Base-by-base conservation (phyloP, 768 basidiomycete species). In the Mycena metata region DNA sequence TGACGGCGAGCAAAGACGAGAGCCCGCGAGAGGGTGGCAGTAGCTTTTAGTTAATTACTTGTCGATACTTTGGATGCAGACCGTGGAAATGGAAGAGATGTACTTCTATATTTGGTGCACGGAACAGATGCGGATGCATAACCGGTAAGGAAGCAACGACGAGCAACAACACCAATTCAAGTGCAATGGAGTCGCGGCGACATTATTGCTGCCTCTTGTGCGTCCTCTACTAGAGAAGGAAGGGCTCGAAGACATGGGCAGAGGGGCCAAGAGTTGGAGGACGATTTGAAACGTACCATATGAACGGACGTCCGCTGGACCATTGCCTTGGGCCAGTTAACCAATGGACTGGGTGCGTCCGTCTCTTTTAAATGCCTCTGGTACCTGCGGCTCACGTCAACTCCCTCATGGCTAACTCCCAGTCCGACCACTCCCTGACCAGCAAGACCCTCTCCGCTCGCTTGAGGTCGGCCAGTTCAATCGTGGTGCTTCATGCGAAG, bases 401-500 rank as follows among this genome's bases (percentile, higher is more conserved):
- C 54, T 55, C 55, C 63, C 63, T 56, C 62, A 73, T 73, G 72
- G 52, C 61, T 33, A 60, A 60, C 57, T 60, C 72, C 30, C 66
- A 52, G 26, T 41, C 50, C 45, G 35, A 43, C 10, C 24, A 50
- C 62, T 54, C 61, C 30, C 30, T 3, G 6, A 6, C 30, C 43
- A 49, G 30, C 33, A 42, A 26, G 41, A 62, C 63, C 11, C 64
- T 55, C 16, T 19, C 19, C 58, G 13, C 55, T 23, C 78, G 79
- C n/a, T 57, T 81, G n/a, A 79, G 76, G 69, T 66, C 77, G 4
- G 74, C 76, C n/a, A 79, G 75, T 21, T 69, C 67, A 68, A 75
- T 74, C 13, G 69, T 85, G 24, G 74, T 81, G 50, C 82, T 84
- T 71, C 92, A 94, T 76, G 79, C 84, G 30, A 84, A 81, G 62